Conservation (phyloP, 345 rosid species). For the Eucalyptus cladocalyx region DNA sequence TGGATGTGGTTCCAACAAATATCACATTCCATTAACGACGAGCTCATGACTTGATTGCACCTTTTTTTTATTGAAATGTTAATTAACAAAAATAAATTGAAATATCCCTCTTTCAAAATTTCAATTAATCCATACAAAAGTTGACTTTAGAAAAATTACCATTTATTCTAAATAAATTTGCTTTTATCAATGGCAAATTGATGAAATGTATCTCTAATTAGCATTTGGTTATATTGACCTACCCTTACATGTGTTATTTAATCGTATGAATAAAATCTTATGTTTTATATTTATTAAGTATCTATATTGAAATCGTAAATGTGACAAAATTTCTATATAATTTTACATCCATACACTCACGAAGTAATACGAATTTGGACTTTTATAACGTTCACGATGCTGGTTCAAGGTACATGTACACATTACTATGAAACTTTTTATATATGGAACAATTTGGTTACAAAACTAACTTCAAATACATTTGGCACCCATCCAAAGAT, state of each 20-base stretch:
- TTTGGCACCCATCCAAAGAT: background rate
- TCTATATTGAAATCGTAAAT: background rate
- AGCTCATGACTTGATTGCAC: background rate
- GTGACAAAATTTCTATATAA: background rate
- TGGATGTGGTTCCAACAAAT: background rate
- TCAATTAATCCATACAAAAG: background rate
- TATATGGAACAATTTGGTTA: background rate
- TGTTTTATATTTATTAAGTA: background rate
- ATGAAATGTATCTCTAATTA: background rate
- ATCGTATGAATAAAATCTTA: background rate
- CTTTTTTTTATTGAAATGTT: background rate
- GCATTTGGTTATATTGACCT: background rate
- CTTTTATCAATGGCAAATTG: background rate
- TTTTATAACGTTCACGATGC: background rate
- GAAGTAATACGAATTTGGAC: background rate
- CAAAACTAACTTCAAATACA: background rate
- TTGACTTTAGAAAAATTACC: background rate
- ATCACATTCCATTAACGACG: background rate
- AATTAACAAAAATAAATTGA: background rate
- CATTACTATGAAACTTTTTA: background rate
- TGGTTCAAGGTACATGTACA: background rate
- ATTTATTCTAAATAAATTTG: background rate
- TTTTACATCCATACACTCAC: background rate
- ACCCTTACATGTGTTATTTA: background rate
- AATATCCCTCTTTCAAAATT: background rate